Evolutionary conservation across 768 basidiomycete genomes (phyloP), one percentile per base, ranked within the genome.

Genomic region (Dacryopinax spathularia): DNA sequence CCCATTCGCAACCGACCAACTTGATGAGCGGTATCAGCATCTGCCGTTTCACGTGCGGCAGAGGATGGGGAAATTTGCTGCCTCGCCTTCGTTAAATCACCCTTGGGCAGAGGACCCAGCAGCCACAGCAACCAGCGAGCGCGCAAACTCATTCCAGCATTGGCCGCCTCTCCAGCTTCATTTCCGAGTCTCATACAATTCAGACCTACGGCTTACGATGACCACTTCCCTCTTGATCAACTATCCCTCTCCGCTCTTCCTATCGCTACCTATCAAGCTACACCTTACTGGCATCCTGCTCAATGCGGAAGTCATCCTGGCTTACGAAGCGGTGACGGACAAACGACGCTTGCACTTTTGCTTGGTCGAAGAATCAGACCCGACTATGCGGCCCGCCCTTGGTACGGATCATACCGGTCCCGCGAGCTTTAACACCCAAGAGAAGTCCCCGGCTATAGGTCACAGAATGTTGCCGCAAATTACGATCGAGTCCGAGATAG

Each of bases 401-500:
- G 87, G 88, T 36, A 68, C 78, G 1, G 83, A 86, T 41, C 48
- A 56, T 29, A 13, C 31, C 15, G 85, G 86, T n/a, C 84, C 85
- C 18, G 72, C 75, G 5, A 71, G 68, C 2, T 75, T 77, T 35
- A 73, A 73, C 37, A 77, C 81, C 16, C 74, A 80, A 0, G 75
- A 79, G 9, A 91, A 91, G 69, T 85, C 85, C 29, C 75, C 88
- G 13, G 88, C 89, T 1, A 80, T 88, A 5, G 92, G 94, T 0
- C 86, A 88, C 68, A 81, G 92, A 31, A 75, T 99, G 15, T 76
- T 99, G 22, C 91, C 91, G 0, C 83, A 84, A 13, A 90, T 96
- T 41, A 82, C 85, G 68, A 94, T 98, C 74, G 95, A 98, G 75
- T 92, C 89, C 70, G 94, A 97, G 77, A 95, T 98, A 60, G 95